These are phyloP conservation scores for Paxillus rubicundulus DNA, from an alignment of 768 basidiomycete species.

Conservation along the genomic window DNA sequence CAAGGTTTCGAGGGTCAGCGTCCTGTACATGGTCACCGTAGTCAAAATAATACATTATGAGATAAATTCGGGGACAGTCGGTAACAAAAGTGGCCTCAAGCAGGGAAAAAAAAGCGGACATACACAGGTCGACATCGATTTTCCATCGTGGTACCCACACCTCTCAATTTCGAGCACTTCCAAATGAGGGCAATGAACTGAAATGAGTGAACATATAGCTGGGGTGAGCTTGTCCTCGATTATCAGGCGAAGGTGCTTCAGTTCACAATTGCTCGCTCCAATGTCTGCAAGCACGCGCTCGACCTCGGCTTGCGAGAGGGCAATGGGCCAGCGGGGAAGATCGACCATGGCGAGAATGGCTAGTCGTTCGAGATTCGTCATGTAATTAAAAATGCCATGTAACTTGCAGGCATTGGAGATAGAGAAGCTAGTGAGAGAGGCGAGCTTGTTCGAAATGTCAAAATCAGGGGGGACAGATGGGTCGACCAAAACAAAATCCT, in stretches of 20 bases:
- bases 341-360: conserved; percentile 35
- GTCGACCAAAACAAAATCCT: conserved; percentile 30
- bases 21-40: conserved; percentile 21
- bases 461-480: conserved; percentile 16
- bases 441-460: conserved; percentile 26
- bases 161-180: conserved; percentile 35
- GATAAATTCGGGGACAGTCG: conserved; percentile 10
- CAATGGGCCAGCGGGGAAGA: conserved; percentile 36
- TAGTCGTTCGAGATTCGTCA: conserved; percentile 26
- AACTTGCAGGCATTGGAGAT: conserved; percentile 35
- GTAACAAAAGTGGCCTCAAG: conserved; percentile 5
- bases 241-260: conserved; percentile 34
- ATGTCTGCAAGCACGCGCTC: conserved; percentile 29
- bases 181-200: conserved; percentile 29
- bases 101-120: conserved; percentile 22
- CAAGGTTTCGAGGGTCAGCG: conserved; percentile 30
- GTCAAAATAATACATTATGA: conserved; percentile 19
- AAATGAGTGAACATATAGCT: conserved; percentile 26
- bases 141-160: conserved; percentile 38
- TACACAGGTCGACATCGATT: conserved; percentile 35
- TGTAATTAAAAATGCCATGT: conserved; percentile 29
- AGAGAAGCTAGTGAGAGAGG: conserved; percentile 34
- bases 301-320: conserved; percentile 33
- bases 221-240: conserved; percentile 37
- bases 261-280: conserved; percentile 30